Evolutionary conservation across 805 yeast species (phyloP), one percentile per base, ranked within the genome.

Genomic region (Candida maesae): DNA sequence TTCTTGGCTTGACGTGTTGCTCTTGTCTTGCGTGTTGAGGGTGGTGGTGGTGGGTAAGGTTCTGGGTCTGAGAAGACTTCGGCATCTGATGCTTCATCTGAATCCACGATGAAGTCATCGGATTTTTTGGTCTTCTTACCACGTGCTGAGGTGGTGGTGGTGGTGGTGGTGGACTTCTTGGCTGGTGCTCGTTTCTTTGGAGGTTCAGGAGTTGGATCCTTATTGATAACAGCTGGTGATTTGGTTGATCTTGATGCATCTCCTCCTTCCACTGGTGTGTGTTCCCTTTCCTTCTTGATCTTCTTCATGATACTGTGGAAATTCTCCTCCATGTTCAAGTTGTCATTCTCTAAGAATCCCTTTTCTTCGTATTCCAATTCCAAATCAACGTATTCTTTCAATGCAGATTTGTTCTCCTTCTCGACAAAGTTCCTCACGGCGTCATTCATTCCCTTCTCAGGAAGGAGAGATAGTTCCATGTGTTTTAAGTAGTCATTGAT

Each of bases 341-440:
- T 14, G 61, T 65, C 56, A 50, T 75, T 64, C 61, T 67, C 61
- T 36, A 53, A 28, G 29, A 53, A 53, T 9, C 47, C 49, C 19
- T 37, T 40, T 31, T 48, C 47, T 30, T 54, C 56, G 20, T 42
- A 39, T 17, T 49, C 49, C 30, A 52, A 30, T 36, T 83, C 87
- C 19, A 62, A 58, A 33, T 75, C 75, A 18, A 84, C 73, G 51
- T 76, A 83, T n/a, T 71, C 74, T 31, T 75, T 78, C 37, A 91
- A 64, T 0, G 90, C 79, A 26, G 68, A 65, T 55, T 82, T 85
- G 58, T 90, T 96, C 45, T 89, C 96, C 49, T 85, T 87, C 33
- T 82, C 88, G 4, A 93, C 80, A 57, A 79, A 84, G 41, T 71
- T 73, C 39, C 75, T 73, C 2, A 93, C 75, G 0, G 95, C 91